Evolutionary conservation across 2,329 filamentous ascomycete species (phyloP), one percentile per base, ranked within the genome.

Genomic region (Zopfia rhizophila): DNA sequence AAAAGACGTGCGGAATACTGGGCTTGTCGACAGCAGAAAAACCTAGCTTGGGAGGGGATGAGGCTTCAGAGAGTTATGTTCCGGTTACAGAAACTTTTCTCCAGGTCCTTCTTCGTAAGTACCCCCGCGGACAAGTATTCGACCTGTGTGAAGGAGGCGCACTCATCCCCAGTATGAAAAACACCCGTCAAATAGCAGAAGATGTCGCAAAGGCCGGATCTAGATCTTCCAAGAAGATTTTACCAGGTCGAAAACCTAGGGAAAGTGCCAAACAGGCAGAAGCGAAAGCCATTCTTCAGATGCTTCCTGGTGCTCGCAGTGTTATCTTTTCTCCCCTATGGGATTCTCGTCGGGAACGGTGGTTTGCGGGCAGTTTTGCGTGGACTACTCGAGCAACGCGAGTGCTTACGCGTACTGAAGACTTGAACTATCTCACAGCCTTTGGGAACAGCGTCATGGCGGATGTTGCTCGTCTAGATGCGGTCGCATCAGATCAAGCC

Each of bases 311-410:
- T 32, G 69, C 70, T 2, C 53, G 67, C 23, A 70, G 63, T 33
- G 49, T 72, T 10, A 64, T 72, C 4, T 69, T 72, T 32, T 47
- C 72, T 16, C 71, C 70, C 2, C 38, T 74, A 5, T 72, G 67
- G 63, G 68, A 73, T 38, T 68, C 63, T 5, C 56, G 58, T 0
- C 58, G 60, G 1, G 65, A 68, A 21, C 49, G 63, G 29, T 72
- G 67, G 60, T 60, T 64, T 7, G 64, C 66, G 3, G 66, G 60
- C 35, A 60, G 56, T 13, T 65, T 70, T 39, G 65, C 67, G 19
- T 70, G 68, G 67, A 65, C 66, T 1, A 63, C 61, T 3, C 54
- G 60, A 35, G 56, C 58, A 21, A 65, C 61, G 14, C 53, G 62
- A 13, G 25, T 69, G 24, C 61, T 70, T 51, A 69, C 57, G 24